A percentile compares a stretch with the other conserved stretches of the same genome.
Evolutionary conservation across 257 asterid species (phyloP).

Genomic region (Buddleja alternifolia): DNA sequence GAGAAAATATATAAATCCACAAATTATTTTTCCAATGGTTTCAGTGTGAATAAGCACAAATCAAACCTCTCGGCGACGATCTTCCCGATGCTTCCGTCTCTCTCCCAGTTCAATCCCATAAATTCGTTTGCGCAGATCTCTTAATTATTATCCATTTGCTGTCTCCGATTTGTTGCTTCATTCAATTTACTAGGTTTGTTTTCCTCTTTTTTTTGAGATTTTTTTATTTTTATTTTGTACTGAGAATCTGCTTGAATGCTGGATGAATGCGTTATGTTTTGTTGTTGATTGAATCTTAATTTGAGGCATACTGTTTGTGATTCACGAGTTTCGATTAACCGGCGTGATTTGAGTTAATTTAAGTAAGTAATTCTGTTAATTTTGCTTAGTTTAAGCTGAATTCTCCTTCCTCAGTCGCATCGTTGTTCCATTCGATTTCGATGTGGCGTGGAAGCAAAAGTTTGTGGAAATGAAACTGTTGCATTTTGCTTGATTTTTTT

Average conservation of each 20-base stretch:
- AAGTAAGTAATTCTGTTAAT: slow-evolving; percentile 2
- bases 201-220: neutral
- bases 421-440: neutral
- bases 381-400: too few relatives aligned
- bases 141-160: neutral
- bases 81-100: slow-evolving; percentile 29
- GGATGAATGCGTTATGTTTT: slow-evolving; percentile 13
- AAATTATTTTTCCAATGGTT: slow-evolving; percentile 12
- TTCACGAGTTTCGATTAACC: neutral
- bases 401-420: neutral
- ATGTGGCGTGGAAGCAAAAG: neutral
- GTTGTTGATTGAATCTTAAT: slow-evolving; percentile 25
- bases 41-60: slow-evolving; percentile 24
- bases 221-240: neutral
- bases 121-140: slow-evolving; percentile 24
- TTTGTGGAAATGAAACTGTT: neutral
- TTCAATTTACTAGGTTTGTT: slow-evolving; percentile 9
- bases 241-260: slow-evolving; percentile 20
- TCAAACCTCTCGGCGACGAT: slow-evolving; percentile 31
- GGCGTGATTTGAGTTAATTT: neutral
- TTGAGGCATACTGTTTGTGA: neutral
- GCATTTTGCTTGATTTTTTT: neutral
- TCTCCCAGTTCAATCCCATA: slow-evolving; percentile 15
- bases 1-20: slow-evolving; percentile 30
- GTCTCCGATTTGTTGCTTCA: slow-evolving; percentile 15